Conservation (phyloP, 257 asterid genomes). For the Osmanthus fragrans region DNA sequence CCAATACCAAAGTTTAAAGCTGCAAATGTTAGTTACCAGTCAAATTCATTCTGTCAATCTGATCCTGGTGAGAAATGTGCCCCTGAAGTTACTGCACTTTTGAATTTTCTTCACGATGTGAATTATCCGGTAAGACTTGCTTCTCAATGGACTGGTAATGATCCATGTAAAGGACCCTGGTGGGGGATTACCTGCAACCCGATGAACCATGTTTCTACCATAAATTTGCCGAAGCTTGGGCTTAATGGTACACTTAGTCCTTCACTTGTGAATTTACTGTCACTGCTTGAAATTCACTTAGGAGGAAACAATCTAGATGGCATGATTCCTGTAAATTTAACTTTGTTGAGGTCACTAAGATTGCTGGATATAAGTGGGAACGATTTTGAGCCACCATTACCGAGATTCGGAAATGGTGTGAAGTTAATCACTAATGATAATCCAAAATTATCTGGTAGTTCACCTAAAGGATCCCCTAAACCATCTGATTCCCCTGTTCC, state of each 20-base stretch:
- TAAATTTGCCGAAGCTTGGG: conserved; percentile 61
- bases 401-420: conserved; percentile 49
- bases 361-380: conserved; percentile 64
- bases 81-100: conserved; percentile 63
- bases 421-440: conserved; percentile 48
- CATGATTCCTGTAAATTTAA: conserved; percentile 47
- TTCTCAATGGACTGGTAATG: conserved; percentile 63
- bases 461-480: conserved; percentile 28
- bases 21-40: conserved; percentile 36
- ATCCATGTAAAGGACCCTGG: conserved; percentile 78
- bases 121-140: conserved; percentile 60
- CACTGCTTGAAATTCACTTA: conserved; percentile 66
- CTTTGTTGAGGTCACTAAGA: conserved; percentile 50
- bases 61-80: conserved; percentile 59
- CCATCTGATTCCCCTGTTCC: conserved; percentile 15
- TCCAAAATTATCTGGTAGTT: conserved; percentile 26
- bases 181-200: conserved; percentile 61
- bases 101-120: conserved; percentile 59
- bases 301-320: conserved; percentile 69
- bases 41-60: conserved; percentile 64
- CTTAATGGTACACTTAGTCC: conserved; percentile 76
- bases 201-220: conserved; percentile 46
- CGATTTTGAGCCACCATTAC: conserved; percentile 62
- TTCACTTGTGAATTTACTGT: conserved; percentile 54
- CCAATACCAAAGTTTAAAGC: conserved; percentile 66